Conservation (phyloP, 1,139 yeast genomes). For the Protomyces inouyei region DNA sequence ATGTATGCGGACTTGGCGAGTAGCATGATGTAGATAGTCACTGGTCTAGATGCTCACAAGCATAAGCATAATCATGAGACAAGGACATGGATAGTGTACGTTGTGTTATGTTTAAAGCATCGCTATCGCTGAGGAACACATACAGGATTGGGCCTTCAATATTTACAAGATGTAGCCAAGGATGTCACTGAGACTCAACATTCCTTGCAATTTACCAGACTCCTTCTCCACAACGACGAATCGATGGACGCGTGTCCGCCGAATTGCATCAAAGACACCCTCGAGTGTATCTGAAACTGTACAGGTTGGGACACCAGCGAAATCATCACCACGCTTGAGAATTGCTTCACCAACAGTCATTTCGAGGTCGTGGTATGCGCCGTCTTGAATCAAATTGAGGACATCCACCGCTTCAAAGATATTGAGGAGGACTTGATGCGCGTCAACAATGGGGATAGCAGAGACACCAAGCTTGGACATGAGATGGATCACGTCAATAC, state of each 20-base stretch:
- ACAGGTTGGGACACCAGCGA: conserved; percentile 97
- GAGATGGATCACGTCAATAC: conserved; percentile 83
- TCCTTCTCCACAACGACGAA: conserved; percentile 79
- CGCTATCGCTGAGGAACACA: too few relatives aligned
- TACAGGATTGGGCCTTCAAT: not conserved
- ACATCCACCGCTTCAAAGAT: conserved; percentile 97
- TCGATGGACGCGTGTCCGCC: conserved; percentile 86
- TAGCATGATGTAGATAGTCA: not conserved
- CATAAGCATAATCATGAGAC: too few relatives aligned
- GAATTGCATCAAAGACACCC: conserved; percentile 87
- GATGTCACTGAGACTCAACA: conserved; percentile 87
- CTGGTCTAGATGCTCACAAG: too few relatives aligned
- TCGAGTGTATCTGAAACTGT: conserved; percentile 81
- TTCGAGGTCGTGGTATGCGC: conserved; percentile 84
- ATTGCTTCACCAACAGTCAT: conserved; percentile 94
- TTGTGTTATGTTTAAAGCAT: too few relatives aligned
- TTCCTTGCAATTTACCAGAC: conserved; percentile 69
- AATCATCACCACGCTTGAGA: conserved; percentile 89
- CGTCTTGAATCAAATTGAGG: conserved; percentile 86
- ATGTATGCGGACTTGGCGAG: conserved; percentile 24
- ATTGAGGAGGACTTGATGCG: conserved; percentile 58
- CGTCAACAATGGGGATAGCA: conserved; percentile 89
- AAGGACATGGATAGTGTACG: too few relatives aligned
- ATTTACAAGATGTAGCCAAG: conserved; percentile 56
- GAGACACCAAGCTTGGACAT: conserved; percentile 76